phyloP scores from a whole-genome alignment of 2,329 filamentous ascomycete species.

The Chaetomiaceae sp. region DNA sequence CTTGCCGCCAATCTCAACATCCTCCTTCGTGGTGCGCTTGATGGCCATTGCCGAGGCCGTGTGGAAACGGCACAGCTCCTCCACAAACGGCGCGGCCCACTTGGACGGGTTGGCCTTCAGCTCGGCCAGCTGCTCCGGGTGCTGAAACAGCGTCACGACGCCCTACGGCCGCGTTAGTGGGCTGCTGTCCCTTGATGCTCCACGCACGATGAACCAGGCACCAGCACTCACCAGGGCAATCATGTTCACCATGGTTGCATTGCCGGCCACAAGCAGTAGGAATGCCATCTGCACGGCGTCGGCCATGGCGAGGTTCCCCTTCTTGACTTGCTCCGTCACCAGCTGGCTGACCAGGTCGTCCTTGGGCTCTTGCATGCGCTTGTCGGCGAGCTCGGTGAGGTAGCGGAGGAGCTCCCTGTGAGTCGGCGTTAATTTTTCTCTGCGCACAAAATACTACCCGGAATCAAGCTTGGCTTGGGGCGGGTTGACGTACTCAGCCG shows the following conservation, averaged over 20 bases:
- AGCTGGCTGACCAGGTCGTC: conserved; percentile 45
- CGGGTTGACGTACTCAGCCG: conserved; percentile 42
- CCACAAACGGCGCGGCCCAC: conserved; percentile 37
- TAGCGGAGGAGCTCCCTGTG: conserved; percentile 41
- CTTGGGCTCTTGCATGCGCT: conserved; percentile 36
- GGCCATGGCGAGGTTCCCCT: conserved; percentile 37
- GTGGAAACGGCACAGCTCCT: conserved; percentile 47
- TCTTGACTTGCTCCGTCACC: conserved; percentile 38
- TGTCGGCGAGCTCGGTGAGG: conserved; percentile 40
- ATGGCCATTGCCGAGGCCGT: conserved; percentile 45
- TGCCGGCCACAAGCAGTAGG: conserved; percentile 47
- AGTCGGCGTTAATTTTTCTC: too few species aligned
- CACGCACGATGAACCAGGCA: too few species aligned
- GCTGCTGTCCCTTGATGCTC: too few species aligned
- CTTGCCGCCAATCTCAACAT: conserved; percentile 42
- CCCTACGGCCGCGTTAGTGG: conserved; percentile 31
- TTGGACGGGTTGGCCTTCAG: conserved; percentile 36
- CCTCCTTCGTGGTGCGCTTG: conserved; percentile 44
- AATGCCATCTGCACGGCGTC: conserved; percentile 47
- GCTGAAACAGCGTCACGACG: conserved; percentile 40
- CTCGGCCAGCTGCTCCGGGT: conserved; percentile 40
- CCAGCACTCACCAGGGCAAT: conserved; percentile 39
- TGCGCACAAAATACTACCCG: too few species aligned
- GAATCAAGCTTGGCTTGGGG: too few species aligned
- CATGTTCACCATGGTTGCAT: conserved; percentile 50